phyloP scores from a whole-genome alignment of 2,329 filamentous ascomycete genomes.

The Aureobasidium sp. region DNA sequence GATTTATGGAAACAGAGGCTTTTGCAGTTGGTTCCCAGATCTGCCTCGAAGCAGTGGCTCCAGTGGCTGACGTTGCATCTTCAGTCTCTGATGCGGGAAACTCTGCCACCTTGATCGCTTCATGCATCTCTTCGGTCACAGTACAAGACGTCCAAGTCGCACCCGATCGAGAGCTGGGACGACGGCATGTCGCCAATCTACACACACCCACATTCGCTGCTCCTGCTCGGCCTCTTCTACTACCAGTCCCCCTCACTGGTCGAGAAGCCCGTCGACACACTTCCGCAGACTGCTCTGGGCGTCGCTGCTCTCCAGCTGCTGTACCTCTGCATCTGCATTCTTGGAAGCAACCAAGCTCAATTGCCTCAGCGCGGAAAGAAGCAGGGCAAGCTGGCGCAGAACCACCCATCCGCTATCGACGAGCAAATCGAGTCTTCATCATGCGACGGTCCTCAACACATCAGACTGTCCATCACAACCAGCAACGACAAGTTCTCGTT shows the following conservation, averaged over 20 bases:
- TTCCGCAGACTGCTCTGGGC: slow-evolving; percentile 55
- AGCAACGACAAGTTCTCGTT: too few relatives aligned
- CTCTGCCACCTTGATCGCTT: too few relatives aligned
- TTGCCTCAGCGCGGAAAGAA: slow-evolving; percentile 38
- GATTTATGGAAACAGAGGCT: too few relatives aligned
- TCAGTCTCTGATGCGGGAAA: too few relatives aligned
- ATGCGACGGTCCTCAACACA: too few relatives aligned
- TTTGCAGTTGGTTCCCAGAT: too few relatives aligned
- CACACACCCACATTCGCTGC: slow-evolving; percentile 59
- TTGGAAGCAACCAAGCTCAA: slow-evolving; percentile 40
- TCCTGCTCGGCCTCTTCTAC: slow-evolving; percentile 59
- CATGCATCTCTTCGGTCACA: too few relatives aligned
- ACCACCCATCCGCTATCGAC: slow-evolving; percentile 26
- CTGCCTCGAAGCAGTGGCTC: too few relatives aligned
- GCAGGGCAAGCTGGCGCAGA: slow-evolving; percentile 47
- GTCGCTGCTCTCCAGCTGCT: slow-evolving; percentile 57
- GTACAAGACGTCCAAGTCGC: slow-evolving; percentile 1
- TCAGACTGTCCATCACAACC: too few relatives aligned
- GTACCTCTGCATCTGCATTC: slow-evolving; percentile 54
- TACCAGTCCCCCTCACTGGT: slow-evolving; percentile 62
- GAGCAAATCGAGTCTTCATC: too few relatives aligned
- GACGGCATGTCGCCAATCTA: slow-evolving; percentile 34
- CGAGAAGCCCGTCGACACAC: slow-evolving; percentile 58
- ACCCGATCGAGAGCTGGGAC: slow-evolving; percentile 27
- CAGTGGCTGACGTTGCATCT: too few relatives aligned